A percentile compares a stretch with the other conserved stretches of the same genome.
Evolutionary conservation across 805 yeast species (phyloP).

Genomic region (Zygotorulaspora florentina): DNA sequence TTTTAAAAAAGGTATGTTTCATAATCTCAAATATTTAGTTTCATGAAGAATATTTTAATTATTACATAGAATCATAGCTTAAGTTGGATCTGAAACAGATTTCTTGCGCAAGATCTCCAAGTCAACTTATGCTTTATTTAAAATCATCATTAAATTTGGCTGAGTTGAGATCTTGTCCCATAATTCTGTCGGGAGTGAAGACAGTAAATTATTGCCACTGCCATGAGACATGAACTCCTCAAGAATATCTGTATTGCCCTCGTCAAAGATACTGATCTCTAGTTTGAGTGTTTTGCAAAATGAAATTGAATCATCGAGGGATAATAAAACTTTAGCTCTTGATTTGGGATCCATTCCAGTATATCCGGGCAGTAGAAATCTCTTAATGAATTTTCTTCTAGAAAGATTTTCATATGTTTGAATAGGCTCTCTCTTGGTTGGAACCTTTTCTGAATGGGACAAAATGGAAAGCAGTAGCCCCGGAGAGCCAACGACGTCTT

Average conservation of each 20-base stretch:
- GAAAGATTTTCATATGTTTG: background rate
- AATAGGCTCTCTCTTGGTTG: background rate
- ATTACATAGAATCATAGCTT: background rate
- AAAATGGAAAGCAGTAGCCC: conserved; percentile 8
- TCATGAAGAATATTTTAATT: background rate
- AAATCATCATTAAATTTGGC: conserved; percentile 1
- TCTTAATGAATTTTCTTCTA: conserved; percentile 5
- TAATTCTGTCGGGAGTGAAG: background rate
- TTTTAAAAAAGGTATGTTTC: background rate
- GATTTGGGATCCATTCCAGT: conserved; percentile 6
- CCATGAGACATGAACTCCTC: conserved; percentile 5
- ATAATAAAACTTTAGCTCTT: conserved; percentile 2
- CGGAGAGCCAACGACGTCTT: conserved; percentile 4
- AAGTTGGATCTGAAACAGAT: background rate
- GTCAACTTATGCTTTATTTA: background rate
- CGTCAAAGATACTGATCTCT: conserved; percentile 2
- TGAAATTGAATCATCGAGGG: conserved; percentile 7
- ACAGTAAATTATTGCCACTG: conserved; percentile 1
- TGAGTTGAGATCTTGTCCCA: conserved; percentile 5
- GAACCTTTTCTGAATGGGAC: background rate
- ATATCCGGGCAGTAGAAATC: conserved; percentile 9
- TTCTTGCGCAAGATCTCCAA: background rate
- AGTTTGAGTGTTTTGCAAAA: conserved; percentile 7
- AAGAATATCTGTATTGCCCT: conserved; percentile 3
- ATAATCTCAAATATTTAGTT: background rate